A percentile compares a stretch with the other conserved stretches of the same genome.
These are phyloP conservation scores for Pythium rhizo-oryzae DNA, from an alignment of 352 stramenopile species.

Conservation along the genomic window DNA sequence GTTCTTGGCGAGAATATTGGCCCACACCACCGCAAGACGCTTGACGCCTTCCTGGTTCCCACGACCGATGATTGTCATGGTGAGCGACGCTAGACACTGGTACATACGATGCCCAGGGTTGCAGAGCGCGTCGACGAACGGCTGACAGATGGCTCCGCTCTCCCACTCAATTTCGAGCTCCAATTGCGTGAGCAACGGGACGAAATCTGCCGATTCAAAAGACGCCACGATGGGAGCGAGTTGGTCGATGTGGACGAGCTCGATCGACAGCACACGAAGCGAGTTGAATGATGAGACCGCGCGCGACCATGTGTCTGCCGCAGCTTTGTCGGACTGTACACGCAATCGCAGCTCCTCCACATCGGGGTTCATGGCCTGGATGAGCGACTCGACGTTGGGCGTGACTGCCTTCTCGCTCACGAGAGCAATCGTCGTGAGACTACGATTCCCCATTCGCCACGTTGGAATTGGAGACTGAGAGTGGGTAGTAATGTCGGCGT, in stretches of 20 bases:
- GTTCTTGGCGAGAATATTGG: background rate
- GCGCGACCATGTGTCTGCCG: background rate
- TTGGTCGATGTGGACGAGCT: too few relatives aligned
- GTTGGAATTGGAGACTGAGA: too few relatives aligned
- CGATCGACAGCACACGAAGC: background rate
- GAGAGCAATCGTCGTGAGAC: background rate
- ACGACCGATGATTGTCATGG: too few relatives aligned
- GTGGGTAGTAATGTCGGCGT: background rate
- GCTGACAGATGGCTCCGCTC: too few relatives aligned
- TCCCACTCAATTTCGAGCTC: too few relatives aligned
- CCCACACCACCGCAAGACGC: too few relatives aligned
- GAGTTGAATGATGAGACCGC: background rate
- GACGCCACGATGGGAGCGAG: background rate
- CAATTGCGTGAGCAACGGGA: too few relatives aligned
- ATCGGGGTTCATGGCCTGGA: background rate
- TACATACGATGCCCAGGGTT: too few relatives aligned
- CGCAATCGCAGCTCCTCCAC: background rate
- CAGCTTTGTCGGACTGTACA: background rate
- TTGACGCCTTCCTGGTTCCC: background rate
- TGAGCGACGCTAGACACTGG: too few relatives aligned
- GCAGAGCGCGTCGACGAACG: too few relatives aligned
- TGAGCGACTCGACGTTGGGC: background rate
- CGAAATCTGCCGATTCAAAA: background rate
- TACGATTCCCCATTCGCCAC: background rate
- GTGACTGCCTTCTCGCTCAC: too few relatives aligned